These are phyloP conservation scores for Alternaria tenuissima DNA, from an alignment of 2,329 filamentous ascomycete genomes.

Conservation along the genomic window DNA sequence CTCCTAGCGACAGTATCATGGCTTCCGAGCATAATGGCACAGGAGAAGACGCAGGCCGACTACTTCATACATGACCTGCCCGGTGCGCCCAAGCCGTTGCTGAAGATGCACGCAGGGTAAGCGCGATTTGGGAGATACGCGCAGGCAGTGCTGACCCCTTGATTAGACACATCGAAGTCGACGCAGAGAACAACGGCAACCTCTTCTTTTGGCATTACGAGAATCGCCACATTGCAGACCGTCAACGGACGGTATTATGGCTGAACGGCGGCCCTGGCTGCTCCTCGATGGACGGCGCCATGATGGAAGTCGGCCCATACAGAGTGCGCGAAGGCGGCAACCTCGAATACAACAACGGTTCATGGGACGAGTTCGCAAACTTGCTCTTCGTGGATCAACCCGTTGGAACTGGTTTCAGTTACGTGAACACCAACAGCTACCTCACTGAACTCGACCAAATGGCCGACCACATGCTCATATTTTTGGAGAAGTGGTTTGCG, in stretches of 20 bases:
- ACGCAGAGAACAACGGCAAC: conserved; percentile 84
- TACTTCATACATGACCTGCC: conserved; percentile 90
- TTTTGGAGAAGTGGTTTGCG: conserved; percentile 89
- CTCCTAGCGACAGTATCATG: conserved; percentile 44
- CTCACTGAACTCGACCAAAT: conserved; percentile 86
- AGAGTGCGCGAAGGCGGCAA: conserved; percentile 76
- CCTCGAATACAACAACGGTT: conserved; percentile 86
- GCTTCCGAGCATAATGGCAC: conserved; percentile 47
- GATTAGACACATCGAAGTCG: conserved; percentile 86
- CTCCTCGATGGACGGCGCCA: conserved; percentile 93
- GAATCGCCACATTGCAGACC: conserved; percentile 93
- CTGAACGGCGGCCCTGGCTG: conserved; percentile 96
- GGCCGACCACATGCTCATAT: conserved; percentile 85
- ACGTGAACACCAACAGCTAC: conserved; percentile 88
- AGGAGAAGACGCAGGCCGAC: conserved; percentile 73
- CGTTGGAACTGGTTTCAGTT: conserved; percentile 95
- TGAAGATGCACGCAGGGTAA: conserved; percentile 99
- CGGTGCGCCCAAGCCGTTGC: conserved; percentile 78
- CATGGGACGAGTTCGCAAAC: conserved; percentile 98
- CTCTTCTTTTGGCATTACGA: conserved; percentile 99
- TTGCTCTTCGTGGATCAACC: conserved; percentile 97
- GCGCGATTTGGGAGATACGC: background rate
- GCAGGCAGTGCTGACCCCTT: conserved; percentile 11
- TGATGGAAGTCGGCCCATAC: conserved; percentile 98
- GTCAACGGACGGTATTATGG: conserved; percentile 92